Conservation (phyloP, 805 yeast genomes). For the Suhomyces faveliae region DNA sequence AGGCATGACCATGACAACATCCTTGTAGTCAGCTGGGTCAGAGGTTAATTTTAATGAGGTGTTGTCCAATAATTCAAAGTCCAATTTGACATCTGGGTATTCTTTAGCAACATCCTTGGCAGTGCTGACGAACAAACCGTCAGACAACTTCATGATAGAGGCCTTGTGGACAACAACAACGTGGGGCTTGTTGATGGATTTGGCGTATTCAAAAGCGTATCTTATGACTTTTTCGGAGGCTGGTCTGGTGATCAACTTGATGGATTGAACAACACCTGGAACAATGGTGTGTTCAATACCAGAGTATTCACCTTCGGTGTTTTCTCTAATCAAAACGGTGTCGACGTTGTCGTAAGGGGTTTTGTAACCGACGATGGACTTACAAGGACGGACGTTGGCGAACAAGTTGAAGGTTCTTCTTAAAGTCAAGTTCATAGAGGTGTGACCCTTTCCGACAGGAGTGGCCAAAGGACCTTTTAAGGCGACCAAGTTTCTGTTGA, state of each 20-base stretch:
- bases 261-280: constrained; percentile 98
- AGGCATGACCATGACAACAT: constrained; percentile 97
- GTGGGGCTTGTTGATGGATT: constrained; percentile 80
- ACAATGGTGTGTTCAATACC: constrained; percentile 98
- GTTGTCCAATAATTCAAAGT: constrained; percentile 90
- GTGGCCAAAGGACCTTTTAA: constrained; percentile 98
- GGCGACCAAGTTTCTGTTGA: constrained; percentile 91
- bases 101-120: constrained; percentile 88
- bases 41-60: constrained; percentile 87
- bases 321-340: constrained; percentile 95
- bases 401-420: constrained; percentile 95
- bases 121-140: constrained; percentile 91
- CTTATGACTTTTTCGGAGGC: constrained; percentile 96
- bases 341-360: constrained; percentile 89
- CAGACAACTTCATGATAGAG: constrained; percentile 95
- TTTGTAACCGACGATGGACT: constrained; percentile 87
- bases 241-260: constrained; percentile 92
- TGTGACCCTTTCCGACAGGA: constrained; percentile 98
- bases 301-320: constrained; percentile 99
- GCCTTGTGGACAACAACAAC: constrained; percentile 97
- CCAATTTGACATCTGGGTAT: constrained; percentile 85
- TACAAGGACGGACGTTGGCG: constrained; percentile 97
- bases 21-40: constrained; percentile 83
- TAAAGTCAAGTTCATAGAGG: constrained; percentile 92
- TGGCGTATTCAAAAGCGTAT: constrained; percentile 96